These are phyloP conservation scores for Rhizopus arrhizus DNA, from an alignment of 371 early-diverging fungal genomes.

Conservation along the genomic window DNA sequence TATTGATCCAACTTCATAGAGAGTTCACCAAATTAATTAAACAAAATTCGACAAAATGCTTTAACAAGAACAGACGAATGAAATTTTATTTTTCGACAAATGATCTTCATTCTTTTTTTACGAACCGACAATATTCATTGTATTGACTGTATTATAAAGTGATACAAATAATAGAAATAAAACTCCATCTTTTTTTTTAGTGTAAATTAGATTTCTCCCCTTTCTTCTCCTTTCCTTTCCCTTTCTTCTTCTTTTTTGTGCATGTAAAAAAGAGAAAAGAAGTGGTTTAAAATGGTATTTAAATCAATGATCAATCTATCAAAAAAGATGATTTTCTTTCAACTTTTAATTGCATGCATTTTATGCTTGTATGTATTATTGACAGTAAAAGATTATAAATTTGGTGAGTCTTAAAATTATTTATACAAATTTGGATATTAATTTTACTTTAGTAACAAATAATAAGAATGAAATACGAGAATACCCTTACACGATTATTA, in stretches of 20 bases:
- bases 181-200: conserved; percentile 3
- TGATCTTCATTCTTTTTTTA: too few species aligned
- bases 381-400: not conserved
- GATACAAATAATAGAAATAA: not conserved
- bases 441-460: not conserved
- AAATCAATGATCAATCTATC: not conserved
- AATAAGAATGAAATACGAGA: conserved; percentile 15
- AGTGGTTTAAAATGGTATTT: conserved; percentile 2
- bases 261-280: not conserved
- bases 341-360: not conserved
- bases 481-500: conserved; percentile 53
- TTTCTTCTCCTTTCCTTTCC: not conserved
- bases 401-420: not conserved
- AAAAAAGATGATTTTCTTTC: not conserved
- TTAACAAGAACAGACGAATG: too few species aligned
- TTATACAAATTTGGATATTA: conserved; percentile 5
- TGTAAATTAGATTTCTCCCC: conserved; percentile 1
- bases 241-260: conserved; percentile 3
- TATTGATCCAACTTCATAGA: too few species aligned
- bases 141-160: too few species aligned
- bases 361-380: not conserved
- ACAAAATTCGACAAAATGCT: too few species aligned
- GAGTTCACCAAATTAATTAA: too few species aligned
- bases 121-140: too few species aligned
- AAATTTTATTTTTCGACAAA: too few species aligned